These are phyloP conservation scores for Ophiostoma montium DNA, from an alignment of 2,329 filamentous ascomycete species.

Conservation along the genomic window DNA sequence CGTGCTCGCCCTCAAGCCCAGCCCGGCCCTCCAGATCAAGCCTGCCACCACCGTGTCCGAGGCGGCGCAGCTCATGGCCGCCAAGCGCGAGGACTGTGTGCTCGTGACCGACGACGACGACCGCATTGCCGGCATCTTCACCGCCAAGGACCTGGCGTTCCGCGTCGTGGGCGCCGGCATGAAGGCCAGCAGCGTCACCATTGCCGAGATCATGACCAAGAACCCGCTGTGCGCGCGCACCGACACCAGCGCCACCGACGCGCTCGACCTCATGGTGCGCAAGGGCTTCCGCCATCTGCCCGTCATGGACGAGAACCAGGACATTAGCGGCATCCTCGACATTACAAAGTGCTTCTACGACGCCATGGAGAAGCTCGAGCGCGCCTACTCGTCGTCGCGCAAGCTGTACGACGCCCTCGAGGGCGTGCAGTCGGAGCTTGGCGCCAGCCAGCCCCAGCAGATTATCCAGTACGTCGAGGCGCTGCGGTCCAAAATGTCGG, in stretches of 20 bases:
- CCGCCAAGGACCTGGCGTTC: conserved; percentile 95
- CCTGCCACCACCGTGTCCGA: conserved; percentile 86
- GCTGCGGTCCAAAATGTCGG: conserved; percentile 90
- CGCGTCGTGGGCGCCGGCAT: conserved; percentile 83
- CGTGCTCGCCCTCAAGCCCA: conserved; percentile 88
- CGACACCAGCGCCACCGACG: conserved; percentile 95
- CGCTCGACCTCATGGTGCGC: conserved; percentile 91
- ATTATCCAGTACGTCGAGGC: conserved; percentile 99
- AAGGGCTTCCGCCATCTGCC: conserved; percentile 96
- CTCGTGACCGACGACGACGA: conserved; percentile 97
- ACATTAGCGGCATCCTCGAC: conserved; percentile 94
- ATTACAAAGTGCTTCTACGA: conserved; percentile 99
- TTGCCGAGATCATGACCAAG: conserved; percentile 99
- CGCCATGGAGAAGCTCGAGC: conserved; percentile 98
- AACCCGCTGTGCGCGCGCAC: conserved; percentile 95
- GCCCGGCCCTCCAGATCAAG: conserved; percentile 94
- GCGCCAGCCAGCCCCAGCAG: conserved; percentile 90
- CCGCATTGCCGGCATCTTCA: conserved; percentile 96
- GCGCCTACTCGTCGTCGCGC: conserved; percentile 93
- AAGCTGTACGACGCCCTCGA: conserved; percentile 96
- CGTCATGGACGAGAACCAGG: conserved; percentile 99
- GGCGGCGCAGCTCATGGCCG: conserved; percentile 95
- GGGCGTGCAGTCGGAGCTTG: conserved; percentile 92
- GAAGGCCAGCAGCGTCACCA: conserved; percentile 80
- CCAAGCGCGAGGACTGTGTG: conserved; percentile 95